Conservation (phyloP, 768 basidiomycete genomes). For the Leucocoprinus leucothites region DNA sequence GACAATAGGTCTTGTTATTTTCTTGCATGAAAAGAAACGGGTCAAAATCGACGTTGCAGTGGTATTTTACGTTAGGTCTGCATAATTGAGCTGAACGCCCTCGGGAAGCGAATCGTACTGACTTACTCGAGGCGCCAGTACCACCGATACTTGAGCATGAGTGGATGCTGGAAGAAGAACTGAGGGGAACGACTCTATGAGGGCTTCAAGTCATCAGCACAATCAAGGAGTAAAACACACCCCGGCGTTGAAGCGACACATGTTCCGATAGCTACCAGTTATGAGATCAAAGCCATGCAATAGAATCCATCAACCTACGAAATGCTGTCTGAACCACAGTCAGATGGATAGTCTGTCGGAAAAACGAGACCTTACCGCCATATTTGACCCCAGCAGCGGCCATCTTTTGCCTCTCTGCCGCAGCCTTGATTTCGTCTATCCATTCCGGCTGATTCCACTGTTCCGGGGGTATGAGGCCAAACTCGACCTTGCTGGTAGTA, state of each 20-base stretch:
- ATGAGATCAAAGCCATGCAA: constrained; percentile 18
- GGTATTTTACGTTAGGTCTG: constrained; percentile 72
- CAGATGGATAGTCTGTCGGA: constrained; percentile 7
- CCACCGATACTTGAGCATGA: constrained; percentile 68
- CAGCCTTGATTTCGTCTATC: constrained; percentile 73
- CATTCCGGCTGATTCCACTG: constrained; percentile 78
- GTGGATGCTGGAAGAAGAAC: constrained; percentile 74
- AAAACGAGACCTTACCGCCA: constrained; percentile 27
- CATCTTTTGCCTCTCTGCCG: constrained; percentile 57
- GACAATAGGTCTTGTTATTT: constrained; percentile 68
- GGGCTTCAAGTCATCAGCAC: constrained; percentile 20
- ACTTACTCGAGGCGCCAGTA: constrained; percentile 63
- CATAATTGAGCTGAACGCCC: constrained; percentile 13
- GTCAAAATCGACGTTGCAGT: constrained; percentile 65
- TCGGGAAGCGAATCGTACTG: neutral
- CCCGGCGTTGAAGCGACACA: constrained; percentile 76
- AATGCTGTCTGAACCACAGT: constrained; percentile 28
- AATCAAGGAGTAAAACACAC: constrained; percentile 31
- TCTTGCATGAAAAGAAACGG: constrained; percentile 78
- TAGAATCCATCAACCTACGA: neutral
- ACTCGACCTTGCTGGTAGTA: constrained; percentile 33
- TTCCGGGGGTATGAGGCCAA: constrained; percentile 63
- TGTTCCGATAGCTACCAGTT: constrained; percentile 58
- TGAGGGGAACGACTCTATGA: constrained; percentile 28
- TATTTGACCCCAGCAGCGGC: constrained; percentile 42